Percentiles rank a stretch among this genome's conserved stretches.
These are phyloP conservation scores for Hansenula anomala DNA, from an alignment of 1,139 yeast genomes.

Conservation along the genomic window DNA sequence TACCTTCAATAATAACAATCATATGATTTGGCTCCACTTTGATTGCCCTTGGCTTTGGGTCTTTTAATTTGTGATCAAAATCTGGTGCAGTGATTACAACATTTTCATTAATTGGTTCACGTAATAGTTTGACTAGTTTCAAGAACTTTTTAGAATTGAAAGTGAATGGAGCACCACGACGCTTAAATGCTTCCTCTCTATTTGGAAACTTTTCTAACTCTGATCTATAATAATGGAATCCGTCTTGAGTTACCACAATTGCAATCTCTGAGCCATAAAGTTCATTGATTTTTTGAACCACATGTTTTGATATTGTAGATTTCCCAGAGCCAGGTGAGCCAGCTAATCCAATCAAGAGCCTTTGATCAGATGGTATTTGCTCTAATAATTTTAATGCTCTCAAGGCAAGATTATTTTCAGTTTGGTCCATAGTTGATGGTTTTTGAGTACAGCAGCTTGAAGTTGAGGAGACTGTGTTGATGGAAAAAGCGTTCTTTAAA, in stretches of 20 bases:
- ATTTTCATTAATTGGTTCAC: conserved; percentile 1
- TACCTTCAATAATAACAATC: conserved; percentile 55
- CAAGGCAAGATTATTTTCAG: conserved; percentile 2
- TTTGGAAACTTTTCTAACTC: conserved; percentile 42
- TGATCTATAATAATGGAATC: conserved; percentile 55
- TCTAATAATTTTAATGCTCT: conserved; percentile 5
- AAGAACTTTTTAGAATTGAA: conserved; percentile 41
- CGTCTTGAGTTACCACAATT: conserved; percentile 38
- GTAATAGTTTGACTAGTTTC: conserved; percentile 1
- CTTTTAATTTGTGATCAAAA: conserved; percentile 47
- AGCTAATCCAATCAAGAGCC: conserved; percentile 54
- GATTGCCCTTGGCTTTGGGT: conserved; percentile 55
- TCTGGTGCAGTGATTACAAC: conserved; percentile 6
- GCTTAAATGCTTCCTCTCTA: conserved; percentile 43
- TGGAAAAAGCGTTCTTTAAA: too few species aligned
- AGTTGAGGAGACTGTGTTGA: too few species aligned
- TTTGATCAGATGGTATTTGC: conserved; percentile 24
- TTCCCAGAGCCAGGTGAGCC: conserved; percentile 85
- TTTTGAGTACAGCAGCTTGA: too few species aligned
- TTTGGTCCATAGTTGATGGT: conserved; percentile 5
- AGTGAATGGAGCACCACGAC: conserved; percentile 73
- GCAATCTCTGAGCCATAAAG: conserved; percentile 5
- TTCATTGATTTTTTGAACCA: conserved; percentile 33
- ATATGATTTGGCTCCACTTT: conserved; percentile 35
- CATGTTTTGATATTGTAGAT: conserved; percentile 48